A percentile compares a stretch with the other conserved stretches of the same genome.
phyloP scores from a whole-genome alignment of 345 rosid species.

The Crucihimalaya himalaica region DNA sequence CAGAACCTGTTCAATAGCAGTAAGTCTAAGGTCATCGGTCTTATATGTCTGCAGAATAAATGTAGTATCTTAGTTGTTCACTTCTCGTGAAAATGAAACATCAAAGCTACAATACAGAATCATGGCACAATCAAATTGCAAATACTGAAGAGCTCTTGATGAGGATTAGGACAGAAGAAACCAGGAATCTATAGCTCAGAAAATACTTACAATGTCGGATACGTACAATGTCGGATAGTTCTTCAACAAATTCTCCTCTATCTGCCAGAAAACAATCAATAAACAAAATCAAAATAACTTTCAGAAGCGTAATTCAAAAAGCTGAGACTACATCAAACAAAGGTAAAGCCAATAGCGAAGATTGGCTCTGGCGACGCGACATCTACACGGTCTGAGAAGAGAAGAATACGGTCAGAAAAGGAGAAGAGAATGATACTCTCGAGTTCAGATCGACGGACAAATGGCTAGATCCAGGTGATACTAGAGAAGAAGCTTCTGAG shows the following conservation, averaged over 20 bases:
- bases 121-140: conserved; percentile 7
- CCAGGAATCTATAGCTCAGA: neutral
- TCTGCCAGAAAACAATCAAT: conserved; percentile 55
- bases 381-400: no score
- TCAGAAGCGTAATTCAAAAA: conserved; percentile 24
- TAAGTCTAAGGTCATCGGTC: conserved; percentile 50
- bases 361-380: no score
- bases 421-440: no score
- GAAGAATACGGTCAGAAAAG: no score
- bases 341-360: neutral
- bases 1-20: conserved; percentile 50
- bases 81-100: no score
- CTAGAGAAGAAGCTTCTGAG: no score
- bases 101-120: neutral
- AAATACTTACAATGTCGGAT: no score
- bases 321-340: conserved; percentile 12
- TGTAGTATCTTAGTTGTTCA: conserved; percentile 18
- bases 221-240: conserved; percentile 60
- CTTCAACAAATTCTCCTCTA: conserved; percentile 62
- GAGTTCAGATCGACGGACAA: no score
- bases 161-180: conserved; percentile 4
- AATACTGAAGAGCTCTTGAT: neutral
- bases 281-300: conserved; percentile 30
- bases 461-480: no score
- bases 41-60: conserved; percentile 56